Evolutionary conservation across 1,284 basidiomycete species (phyloP).

Genomic region (Cutaneotrichosporon cutaneum): DNA sequence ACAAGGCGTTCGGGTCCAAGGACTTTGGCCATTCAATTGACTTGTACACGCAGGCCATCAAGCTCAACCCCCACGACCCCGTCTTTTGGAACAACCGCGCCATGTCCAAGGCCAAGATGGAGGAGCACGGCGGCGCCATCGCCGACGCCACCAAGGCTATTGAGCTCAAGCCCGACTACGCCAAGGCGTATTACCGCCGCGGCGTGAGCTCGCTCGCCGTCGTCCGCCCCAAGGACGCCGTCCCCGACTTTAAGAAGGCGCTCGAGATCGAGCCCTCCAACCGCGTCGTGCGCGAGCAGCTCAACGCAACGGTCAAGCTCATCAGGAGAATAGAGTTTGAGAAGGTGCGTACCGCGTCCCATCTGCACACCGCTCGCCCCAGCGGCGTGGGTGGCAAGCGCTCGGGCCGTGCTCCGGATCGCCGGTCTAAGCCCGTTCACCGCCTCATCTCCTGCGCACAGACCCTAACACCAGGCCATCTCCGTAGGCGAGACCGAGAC

Average conservation of each 20-base stretch:
- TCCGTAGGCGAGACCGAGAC: conserved; percentile 81
- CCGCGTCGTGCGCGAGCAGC: conserved; percentile 71
- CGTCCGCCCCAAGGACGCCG: conserved; percentile 76
- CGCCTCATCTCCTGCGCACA: too few species aligned
- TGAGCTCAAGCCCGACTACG: conserved; percentile 81
- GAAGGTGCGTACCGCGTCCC: conserved; percentile 60
- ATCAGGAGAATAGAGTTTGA: conserved; percentile 74
- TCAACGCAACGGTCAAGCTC: conserved; percentile 87
- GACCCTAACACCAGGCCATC: conserved; percentile 64
- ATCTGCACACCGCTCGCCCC: neutral
- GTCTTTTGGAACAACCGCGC: conserved; percentile 55
- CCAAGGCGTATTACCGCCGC: conserved; percentile 71
- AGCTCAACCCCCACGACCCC: conserved; percentile 64
- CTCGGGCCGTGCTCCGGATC: neutral
- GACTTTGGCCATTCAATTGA: conserved; percentile 65
- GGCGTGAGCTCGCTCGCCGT: conserved; percentile 90
- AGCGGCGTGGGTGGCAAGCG: neutral
- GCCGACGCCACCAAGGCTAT: conserved; percentile 68
- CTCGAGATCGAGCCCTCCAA: conserved; percentile 86
- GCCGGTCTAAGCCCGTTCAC: neutral
- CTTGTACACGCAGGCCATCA: conserved; percentile 74
- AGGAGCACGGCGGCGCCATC: conserved; percentile 55
- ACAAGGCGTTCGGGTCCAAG: conserved; percentile 72
- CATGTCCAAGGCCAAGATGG: conserved; percentile 56
- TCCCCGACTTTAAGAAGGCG: conserved; percentile 83